phyloP scores from a whole-genome alignment of 768 basidiomycete species.

The Lentinula sp. region DNA sequence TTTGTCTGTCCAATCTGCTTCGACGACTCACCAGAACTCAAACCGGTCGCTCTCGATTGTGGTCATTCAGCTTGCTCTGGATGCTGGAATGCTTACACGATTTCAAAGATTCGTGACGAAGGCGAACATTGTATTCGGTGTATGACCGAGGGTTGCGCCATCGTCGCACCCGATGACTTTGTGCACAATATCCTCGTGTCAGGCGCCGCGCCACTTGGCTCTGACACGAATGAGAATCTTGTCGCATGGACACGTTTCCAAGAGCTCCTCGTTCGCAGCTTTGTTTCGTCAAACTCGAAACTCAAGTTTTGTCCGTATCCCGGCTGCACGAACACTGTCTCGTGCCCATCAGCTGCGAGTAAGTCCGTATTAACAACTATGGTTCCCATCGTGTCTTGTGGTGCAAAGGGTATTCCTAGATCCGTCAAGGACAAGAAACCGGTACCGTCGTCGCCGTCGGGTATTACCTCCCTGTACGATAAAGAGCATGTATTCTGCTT shows the following conservation, averaged over 20 bases:
- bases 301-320: slow-evolving; percentile 97
- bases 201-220: not conserved
- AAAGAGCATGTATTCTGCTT: slow-evolving; percentile 88
- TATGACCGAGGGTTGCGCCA: slow-evolving; percentile 74
- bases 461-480: slow-evolving; percentile 13
- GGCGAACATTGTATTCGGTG: slow-evolving; percentile 69
- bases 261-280: slow-evolving; percentile 84
- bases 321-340: slow-evolving; percentile 89
- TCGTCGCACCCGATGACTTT: slow-evolving; percentile 61
- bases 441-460: not conserved
- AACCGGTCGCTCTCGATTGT: slow-evolving; percentile 71
- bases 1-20: slow-evolving; percentile 96
- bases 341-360: slow-evolving; percentile 76
- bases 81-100: slow-evolving; percentile 81
- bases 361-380: slow-evolving; percentile 68
- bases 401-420: slow-evolving; percentile 45
- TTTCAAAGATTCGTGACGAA: slow-evolving; percentile 78
- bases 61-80: slow-evolving; percentile 77
- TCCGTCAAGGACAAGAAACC: slow-evolving; percentile 14
- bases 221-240: slow-evolving; percentile 33
- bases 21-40: slow-evolving; percentile 56
- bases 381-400: slow-evolving; percentile 88
- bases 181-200: slow-evolving; percentile 45
- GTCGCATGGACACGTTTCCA: slow-evolving; percentile 68
- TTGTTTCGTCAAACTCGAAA: slow-evolving; percentile 75